These are phyloP conservation scores for Verticillium albo-atrum DNA, from an alignment of 2,329 filamentous ascomycete genomes.

Conservation along the genomic window DNA sequence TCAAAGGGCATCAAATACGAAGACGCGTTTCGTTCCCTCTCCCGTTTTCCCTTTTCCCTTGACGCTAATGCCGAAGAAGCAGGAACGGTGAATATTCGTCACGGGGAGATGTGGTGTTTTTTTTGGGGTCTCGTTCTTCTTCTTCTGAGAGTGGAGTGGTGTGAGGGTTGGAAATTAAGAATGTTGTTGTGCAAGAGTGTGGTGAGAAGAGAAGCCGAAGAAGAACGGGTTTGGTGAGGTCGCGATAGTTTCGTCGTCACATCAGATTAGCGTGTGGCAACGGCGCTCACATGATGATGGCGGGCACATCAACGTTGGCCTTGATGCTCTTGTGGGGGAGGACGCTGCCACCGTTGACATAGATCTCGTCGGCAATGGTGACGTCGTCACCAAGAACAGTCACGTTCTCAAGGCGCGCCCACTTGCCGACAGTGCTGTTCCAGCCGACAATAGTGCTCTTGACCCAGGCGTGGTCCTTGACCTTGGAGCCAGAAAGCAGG, in stretches of 20 bases:
- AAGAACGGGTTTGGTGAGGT: conserved; percentile 4
- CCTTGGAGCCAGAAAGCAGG: conserved; percentile 80
- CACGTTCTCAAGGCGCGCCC: conserved; percentile 95
- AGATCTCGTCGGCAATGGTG: conserved; percentile 91
- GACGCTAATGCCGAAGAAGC: background rate
- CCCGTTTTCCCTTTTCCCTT: background rate
- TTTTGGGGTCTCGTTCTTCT: background rate
- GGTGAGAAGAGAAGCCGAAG: background rate
- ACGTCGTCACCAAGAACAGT: conserved; percentile 98
- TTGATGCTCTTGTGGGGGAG: conserved; percentile 99
- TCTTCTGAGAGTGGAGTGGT: background rate
- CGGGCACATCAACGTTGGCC: conserved; percentile 82
- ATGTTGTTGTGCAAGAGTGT: background rate
- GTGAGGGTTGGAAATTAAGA: background rate
- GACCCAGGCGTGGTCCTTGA: conserved; percentile 98
- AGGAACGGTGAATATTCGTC: background rate
- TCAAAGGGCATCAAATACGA: background rate
- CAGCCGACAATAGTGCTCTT: conserved; percentile 98
- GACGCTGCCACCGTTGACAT: conserved; percentile 94
- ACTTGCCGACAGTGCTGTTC: conserved; percentile 94
- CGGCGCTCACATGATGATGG: conserved; percentile 59
- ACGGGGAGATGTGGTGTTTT: background rate
- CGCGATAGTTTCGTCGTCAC: background rate
- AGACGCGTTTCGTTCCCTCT: background rate
- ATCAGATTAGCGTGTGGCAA: background rate